phyloP scores from a whole-genome alignment of 164 flowering plant species.

The Aristolochia fimbriata region DNA sequence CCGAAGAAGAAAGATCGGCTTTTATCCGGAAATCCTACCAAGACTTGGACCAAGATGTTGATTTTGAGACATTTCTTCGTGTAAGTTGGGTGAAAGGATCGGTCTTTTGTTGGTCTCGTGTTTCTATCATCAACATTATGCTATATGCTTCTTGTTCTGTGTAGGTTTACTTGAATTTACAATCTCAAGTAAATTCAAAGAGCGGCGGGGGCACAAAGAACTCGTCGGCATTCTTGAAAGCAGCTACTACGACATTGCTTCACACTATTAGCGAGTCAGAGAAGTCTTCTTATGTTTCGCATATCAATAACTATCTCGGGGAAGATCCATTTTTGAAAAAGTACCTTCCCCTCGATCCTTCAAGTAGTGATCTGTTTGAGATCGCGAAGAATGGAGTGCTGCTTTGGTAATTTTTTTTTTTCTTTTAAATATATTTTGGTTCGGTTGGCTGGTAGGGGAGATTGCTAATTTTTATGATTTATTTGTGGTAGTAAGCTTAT shows the following conservation, averaged over 20 bases:
- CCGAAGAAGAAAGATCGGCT: conserved; percentile 52
- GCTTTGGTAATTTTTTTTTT: conserved; percentile 42
- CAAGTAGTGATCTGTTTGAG: conserved; percentile 77
- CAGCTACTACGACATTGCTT: conserved; percentile 75
- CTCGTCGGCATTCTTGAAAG: conserved; percentile 78
- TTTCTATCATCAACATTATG: neutral
- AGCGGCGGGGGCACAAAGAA: conserved; percentile 50
- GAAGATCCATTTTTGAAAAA: conserved; percentile 58
- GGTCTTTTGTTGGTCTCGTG: neutral
- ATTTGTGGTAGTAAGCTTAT: conserved; percentile 61
- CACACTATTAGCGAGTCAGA: conserved; percentile 87
- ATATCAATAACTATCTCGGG: conserved; percentile 73
- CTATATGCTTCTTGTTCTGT: neutral
- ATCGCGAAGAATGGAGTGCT: conserved; percentile 87
- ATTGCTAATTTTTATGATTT: neutral
- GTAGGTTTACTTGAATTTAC: conserved; percentile 70
- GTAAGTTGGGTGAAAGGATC: conserved; percentile 16
- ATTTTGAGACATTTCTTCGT: conserved; percentile 79
- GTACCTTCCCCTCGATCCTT: conserved; percentile 67
- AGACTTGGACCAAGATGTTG: conserved; percentile 52
- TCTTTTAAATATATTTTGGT: neutral
- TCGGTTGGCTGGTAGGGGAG: neutral
- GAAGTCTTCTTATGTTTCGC: conserved; percentile 78
- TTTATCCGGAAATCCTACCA: conserved; percentile 37
- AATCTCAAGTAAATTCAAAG: conserved; percentile 42